Evolutionary conservation across 352 stramenopile species (phyloP).

Genomic region (Pythium brachiatum): DNA sequence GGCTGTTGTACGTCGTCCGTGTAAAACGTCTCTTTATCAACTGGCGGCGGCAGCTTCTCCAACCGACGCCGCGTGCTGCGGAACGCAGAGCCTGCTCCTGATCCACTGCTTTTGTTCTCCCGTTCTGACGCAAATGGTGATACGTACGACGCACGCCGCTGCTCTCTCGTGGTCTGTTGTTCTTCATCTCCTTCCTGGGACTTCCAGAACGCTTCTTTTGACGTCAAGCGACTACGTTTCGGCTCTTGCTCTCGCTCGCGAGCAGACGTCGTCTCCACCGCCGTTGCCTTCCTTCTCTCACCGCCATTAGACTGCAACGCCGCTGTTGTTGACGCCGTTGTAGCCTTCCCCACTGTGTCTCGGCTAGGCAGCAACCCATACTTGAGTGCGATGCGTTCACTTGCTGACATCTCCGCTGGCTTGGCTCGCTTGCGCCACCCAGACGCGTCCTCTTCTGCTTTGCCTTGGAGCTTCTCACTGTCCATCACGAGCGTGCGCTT

Average conservation of each 20-base stretch:
- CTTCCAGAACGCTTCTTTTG: slow-evolving; percentile 22
- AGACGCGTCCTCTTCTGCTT: neutral
- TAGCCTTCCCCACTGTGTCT: slow-evolving; percentile 5
- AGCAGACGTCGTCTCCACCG: neutral
- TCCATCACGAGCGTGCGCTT: slow-evolving; percentile 16
- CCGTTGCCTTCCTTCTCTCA: neutral
- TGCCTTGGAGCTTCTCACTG: neutral
- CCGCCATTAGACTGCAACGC: neutral
- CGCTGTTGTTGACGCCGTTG: neutral
- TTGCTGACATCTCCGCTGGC: slow-evolving; percentile 29
- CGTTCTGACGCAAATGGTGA: slow-evolving; percentile 44
- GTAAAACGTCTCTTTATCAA: slow-evolving; percentile 38
- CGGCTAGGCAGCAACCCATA: slow-evolving; percentile 45
- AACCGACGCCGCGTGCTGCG: slow-evolving; percentile 7
- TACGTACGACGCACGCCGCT: slow-evolving; percentile 30
- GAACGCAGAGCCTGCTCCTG: slow-evolving; percentile 7
- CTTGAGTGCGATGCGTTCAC: slow-evolving; percentile 58
- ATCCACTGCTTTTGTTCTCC: neutral
- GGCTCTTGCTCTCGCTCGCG: neutral
- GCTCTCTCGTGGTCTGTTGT: neutral
- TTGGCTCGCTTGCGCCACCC: slow-evolving; percentile 11
- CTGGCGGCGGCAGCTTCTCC: neutral
- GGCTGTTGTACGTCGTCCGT: slow-evolving; percentile 31
- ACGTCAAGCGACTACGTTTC: neutral
- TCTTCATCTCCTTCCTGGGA: slow-evolving; percentile 1